A percentile compares a stretch with the other conserved stretches of the same genome.
Evolutionary conservation across 352 stramenopile species (phyloP).

Genomic region (Phytophthora uliginosa): DNA sequence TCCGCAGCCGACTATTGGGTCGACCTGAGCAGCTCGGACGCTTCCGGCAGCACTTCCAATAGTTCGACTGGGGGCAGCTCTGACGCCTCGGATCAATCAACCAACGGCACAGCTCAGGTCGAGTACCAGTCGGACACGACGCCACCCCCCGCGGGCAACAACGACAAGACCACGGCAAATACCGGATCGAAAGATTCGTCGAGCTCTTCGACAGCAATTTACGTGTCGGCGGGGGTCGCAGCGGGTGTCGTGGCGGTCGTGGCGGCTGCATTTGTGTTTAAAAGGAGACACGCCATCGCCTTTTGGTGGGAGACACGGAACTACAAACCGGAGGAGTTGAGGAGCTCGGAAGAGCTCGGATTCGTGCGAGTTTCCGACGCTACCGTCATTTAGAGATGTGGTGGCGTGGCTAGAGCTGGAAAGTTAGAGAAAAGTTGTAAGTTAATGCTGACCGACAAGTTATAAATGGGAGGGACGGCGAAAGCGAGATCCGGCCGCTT

Average conservation of each 20-base stretch:
- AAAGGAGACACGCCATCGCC: constrained; percentile 26
- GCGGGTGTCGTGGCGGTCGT: constrained; percentile 35
- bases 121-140: constrained; percentile 22
- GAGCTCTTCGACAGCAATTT: constrained; percentile 23
- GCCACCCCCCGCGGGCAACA: constrained; percentile 3
- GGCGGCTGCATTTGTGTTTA: constrained; percentile 26
- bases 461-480: constrained; percentile 17
- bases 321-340: constrained; percentile 15
- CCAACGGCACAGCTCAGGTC: constrained; percentile 7
- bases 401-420: neutral
- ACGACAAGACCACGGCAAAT: constrained; percentile 10
- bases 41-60: constrained; percentile 20
- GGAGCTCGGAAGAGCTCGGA: constrained; percentile 44
- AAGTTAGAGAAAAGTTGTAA: constrained; percentile 6
- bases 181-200: constrained; percentile 23
- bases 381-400: constrained; percentile 21
- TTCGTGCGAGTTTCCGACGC: constrained; percentile 39
- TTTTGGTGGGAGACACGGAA: constrained; percentile 34
- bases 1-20: constrained; percentile 37
- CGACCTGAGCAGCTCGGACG: constrained; percentile 7
- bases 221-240: constrained; percentile 23
- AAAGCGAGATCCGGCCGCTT: neutral
- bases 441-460: neutral
- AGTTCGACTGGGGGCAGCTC: constrained; percentile 2
- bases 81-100: constrained; percentile 10